A percentile compares a stretch with the other conserved stretches of the same genome.
Conservation (phyloP, 1,284 basidiomycete species). For the Ganoderma lingzhi region DNA sequence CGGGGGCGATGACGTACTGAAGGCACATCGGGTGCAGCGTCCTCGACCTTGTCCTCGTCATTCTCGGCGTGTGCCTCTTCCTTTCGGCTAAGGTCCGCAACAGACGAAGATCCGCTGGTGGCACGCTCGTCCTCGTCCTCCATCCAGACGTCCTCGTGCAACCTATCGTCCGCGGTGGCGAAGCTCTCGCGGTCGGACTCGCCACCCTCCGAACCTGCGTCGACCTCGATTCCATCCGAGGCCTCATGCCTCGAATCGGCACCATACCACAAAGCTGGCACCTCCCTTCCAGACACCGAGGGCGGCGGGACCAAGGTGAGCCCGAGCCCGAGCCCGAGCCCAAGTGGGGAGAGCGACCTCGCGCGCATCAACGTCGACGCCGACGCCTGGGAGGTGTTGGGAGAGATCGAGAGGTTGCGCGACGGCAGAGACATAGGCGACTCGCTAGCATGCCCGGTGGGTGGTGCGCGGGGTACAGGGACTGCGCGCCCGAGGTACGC, state of each 20-base stretch:
- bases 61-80: not conserved
- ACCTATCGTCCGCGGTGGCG: constrained; percentile 5
- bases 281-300: not conserved
- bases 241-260: not conserved
- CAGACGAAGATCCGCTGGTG: not conserved
- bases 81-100: not conserved
- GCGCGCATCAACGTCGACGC: not conserved
- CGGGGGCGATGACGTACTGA: not conserved
- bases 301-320: not conserved
- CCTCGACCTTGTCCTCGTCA: not conserved
- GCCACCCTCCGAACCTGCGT: not conserved
- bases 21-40: not conserved
- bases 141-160: not conserved
- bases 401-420: not conserved
- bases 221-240: not conserved
- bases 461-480: not conserved
- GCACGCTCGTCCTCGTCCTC: not conserved
- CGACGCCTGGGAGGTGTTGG: not conserved
- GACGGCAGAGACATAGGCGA: not conserved
- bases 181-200: constrained; percentile 11
- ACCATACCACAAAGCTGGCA: not conserved
- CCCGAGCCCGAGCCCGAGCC: not conserved
- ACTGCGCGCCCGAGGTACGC: not conserved
- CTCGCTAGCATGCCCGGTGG: not conserved
- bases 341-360: not conserved